Evolutionary conservation across 768 basidiomycete species (phyloP).

Genomic region (Lactarius sp.): DNA sequence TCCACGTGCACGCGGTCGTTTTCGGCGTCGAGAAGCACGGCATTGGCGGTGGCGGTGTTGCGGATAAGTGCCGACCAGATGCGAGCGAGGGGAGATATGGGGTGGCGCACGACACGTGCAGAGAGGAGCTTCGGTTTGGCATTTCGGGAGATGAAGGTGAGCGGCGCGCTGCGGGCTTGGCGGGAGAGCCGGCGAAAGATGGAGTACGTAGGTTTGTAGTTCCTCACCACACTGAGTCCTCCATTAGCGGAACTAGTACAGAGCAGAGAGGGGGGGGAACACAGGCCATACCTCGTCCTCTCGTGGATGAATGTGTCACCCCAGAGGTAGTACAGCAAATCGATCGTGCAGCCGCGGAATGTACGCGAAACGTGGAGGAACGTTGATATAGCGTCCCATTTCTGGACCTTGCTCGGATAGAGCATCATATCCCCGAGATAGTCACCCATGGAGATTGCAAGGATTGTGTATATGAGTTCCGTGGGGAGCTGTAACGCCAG

Average conservation of each 20-base stretch:
- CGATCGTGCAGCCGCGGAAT: constrained; percentile 21
- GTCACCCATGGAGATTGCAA: constrained; percentile 19
- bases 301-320: constrained; percentile 24
- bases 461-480: constrained; percentile 19
- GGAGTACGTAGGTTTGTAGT: constrained; percentile 20
- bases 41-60: constrained; percentile 18
- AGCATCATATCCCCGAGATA: constrained; percentile 20
- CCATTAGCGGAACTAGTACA: not conserved
- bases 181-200: constrained; percentile 17
- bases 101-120: constrained; percentile 23
- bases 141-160: not conserved
- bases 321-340: constrained; percentile 22
- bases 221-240: constrained; percentile 12
- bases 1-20: constrained; percentile 3
- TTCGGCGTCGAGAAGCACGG: constrained; percentile 15
- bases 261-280: not conserved
- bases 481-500: constrained; percentile 12
- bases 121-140: constrained; percentile 15
- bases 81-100: constrained; percentile 23
- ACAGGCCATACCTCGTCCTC: constrained; percentile 10
- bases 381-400: constrained; percentile 17
- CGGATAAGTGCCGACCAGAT: constrained; percentile 20
- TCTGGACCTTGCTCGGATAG: constrained; percentile 6
- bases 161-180: constrained; percentile 10
- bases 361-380: constrained; percentile 21